These are phyloP conservation scores for Bassia scoparia DNA, from an alignment of 148 eudicot genomes.

Conservation along the genomic window DNA sequence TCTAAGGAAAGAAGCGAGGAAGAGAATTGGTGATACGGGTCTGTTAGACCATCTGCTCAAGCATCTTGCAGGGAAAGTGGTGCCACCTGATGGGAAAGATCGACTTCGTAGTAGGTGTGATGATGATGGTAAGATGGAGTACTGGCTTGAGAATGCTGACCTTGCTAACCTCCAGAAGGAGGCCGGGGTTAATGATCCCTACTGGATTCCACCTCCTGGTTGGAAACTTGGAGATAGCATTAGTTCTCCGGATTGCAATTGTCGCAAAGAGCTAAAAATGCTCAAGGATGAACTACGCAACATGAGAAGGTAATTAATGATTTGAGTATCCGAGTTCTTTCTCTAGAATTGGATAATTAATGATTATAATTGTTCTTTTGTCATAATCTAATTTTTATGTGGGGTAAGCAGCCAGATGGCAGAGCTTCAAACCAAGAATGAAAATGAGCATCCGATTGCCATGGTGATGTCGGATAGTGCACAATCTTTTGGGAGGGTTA, in stretches of 20 bases:
- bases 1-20: constrained; percentile 75
- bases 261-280: constrained; percentile 33
- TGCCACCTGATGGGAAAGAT: constrained; percentile 61
- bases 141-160: constrained; percentile 86
- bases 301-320: constrained; percentile 30
- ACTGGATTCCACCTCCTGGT: constrained; percentile 92
- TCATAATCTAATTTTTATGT: background rate
- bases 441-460: constrained; percentile 15
- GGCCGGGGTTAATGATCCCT: constrained; percentile 81
- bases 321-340: background rate
- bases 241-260: constrained; percentile 22
- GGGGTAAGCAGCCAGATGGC: constrained; percentile 19
- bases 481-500: constrained; percentile 10
- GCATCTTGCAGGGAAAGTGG: constrained; percentile 83
- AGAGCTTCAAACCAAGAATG: constrained; percentile 23
- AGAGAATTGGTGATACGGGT: constrained; percentile 85
- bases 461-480: constrained; percentile 11
- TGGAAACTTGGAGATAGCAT: constrained; percentile 74
- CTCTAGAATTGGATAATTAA: background rate
- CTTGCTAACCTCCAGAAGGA: constrained; percentile 58
- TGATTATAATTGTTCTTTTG: no score
- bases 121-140: constrained; percentile 81
- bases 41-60: constrained; percentile 85
- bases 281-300: constrained; percentile 34
- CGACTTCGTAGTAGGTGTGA: constrained; percentile 80